These are phyloP conservation scores for Aureobasidium uvarum DNA, from an alignment of 2,329 filamentous ascomycete genomes.

Conservation along the genomic window DNA sequence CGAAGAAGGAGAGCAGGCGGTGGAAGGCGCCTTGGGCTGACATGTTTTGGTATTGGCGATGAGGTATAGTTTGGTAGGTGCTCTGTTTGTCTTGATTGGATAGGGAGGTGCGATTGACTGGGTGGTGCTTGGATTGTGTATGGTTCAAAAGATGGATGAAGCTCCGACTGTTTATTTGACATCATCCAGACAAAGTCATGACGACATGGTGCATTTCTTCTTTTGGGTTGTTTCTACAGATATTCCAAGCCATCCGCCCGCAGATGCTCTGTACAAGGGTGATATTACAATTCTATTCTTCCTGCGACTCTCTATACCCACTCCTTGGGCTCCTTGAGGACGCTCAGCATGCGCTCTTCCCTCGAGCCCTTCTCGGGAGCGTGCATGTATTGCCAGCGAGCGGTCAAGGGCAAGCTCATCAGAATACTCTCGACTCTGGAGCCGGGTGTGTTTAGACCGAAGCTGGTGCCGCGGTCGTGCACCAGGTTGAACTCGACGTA, in stretches of 20 bases:
- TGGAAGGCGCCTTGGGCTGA: constrained; percentile 37
- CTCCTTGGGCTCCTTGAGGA: constrained; percentile 60
- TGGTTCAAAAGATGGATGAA: neutral
- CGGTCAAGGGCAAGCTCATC: constrained; percentile 93
- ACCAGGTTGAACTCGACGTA: constrained; percentile 99
- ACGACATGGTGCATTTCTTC: constrained; percentile 17
- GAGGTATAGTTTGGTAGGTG: too few relatives aligned
- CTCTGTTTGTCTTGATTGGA: neutral
- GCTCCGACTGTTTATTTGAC: constrained; percentile 8
- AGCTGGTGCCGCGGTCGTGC: constrained; percentile 91
- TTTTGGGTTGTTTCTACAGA: constrained; percentile 7
- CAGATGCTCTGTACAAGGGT: constrained; percentile 23
- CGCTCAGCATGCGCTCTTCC: constrained; percentile 78
- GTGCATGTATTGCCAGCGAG: constrained; percentile 96
- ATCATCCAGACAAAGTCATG: constrained; percentile 15
- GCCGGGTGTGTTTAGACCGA: constrained; percentile 89
- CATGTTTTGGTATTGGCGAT: constrained; percentile 25
- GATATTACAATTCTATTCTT: constrained; percentile 5
- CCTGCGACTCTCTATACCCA: constrained; percentile 51
- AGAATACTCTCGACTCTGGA: constrained; percentile 93
- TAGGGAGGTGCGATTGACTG: neutral
- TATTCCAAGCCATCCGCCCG: constrained; percentile 21
- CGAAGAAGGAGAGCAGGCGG: constrained; percentile 41
- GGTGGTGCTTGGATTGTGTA: neutral
- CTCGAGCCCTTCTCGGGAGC: constrained; percentile 69